A percentile compares a stretch with the other conserved stretches of the same genome.
These are phyloP conservation scores for Tuber umbilicatum DNA, from an alignment of 495 filamentous ascomycete genomes.

Conservation along the genomic window DNA sequence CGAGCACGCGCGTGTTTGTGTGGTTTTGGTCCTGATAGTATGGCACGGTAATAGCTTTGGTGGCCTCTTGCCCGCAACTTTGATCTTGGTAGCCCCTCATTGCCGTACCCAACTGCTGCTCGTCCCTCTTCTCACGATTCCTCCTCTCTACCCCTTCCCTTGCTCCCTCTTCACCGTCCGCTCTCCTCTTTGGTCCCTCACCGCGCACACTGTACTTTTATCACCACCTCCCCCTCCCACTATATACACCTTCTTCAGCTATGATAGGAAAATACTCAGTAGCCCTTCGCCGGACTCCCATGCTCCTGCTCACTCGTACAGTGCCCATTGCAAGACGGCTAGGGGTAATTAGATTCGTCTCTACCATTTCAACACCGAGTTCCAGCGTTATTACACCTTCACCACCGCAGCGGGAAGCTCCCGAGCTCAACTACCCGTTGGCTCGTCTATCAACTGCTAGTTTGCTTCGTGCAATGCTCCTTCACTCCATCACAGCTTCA, in stretches of 20 bases:
- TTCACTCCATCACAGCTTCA: conserved; percentile 74
- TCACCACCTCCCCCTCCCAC: neutral
- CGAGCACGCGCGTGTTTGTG: neutral
- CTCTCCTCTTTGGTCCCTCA: conserved; percentile 18
- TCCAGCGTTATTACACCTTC: neutral
- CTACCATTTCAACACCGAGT: conserved; percentile 5
- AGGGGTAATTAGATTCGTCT: neutral
- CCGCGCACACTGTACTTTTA: no score
- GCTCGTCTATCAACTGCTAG: conserved; percentile 65
- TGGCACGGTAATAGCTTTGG: neutral
- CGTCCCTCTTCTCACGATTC: neutral
- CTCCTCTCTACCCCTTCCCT: neutral
- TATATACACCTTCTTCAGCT: neutral
- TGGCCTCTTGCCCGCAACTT: neutral
- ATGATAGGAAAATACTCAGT: neutral
- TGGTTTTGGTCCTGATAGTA: neutral
- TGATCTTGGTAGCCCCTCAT: neutral
- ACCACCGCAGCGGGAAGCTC: neutral
- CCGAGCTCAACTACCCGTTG: conserved; percentile 47
- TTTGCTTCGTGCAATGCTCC: conserved; percentile 70
- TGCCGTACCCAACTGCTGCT: neutral
- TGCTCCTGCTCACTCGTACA: neutral
- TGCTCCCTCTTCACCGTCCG: conserved; percentile 5
- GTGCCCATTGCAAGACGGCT: neutral
- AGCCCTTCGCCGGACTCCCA: neutral